These are phyloP conservation scores for Cystodermella granulosa DNA, from an alignment of 1,284 basidiomycete species.

Conservation along the genomic window DNA sequence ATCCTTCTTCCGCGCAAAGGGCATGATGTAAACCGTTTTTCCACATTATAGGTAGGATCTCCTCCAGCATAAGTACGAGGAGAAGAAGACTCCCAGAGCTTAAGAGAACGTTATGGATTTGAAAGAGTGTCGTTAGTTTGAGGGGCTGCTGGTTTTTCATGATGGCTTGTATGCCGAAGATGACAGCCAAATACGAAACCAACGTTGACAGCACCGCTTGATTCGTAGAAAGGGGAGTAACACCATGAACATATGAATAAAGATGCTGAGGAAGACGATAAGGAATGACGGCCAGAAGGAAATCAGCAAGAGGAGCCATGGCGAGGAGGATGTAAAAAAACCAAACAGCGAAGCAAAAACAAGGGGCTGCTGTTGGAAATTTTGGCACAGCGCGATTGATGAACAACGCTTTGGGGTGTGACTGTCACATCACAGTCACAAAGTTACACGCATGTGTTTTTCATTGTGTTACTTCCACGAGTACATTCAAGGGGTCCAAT, in stretches of 20 bases:
- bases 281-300: conserved; percentile 56
- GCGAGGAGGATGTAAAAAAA: conserved; percentile 24
- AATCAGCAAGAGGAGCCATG: conserved; percentile 71
- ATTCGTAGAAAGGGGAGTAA: conserved; percentile 77
- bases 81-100: conserved; percentile 78
- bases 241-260: conserved; percentile 64
- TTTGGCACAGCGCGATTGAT: conserved; percentile 18
- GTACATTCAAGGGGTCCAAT: too few species aligned
- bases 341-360: conserved; percentile 17
- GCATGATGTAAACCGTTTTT: conserved; percentile 69
- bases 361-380: conserved; percentile 11
- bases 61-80: conserved; percentile 84
- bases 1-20: conserved; percentile 74
- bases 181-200: conserved; percentile 77
- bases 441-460: conserved; percentile 19
- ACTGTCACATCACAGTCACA: not conserved
- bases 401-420: not conserved
- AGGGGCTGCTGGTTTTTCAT: conserved; percentile 76
- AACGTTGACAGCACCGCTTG: conserved; percentile 69
- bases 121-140: conserved; percentile 85
- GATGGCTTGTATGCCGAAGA: conserved; percentile 81
- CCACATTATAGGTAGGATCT: conserved; percentile 74
- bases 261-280: conserved; percentile 57
- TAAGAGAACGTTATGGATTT: conserved; percentile 87
- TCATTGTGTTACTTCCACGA: not conserved